These are phyloP conservation scores for Lipomyces orientalis DNA, from an alignment of 805 yeast species.

Conservation along the genomic window DNA sequence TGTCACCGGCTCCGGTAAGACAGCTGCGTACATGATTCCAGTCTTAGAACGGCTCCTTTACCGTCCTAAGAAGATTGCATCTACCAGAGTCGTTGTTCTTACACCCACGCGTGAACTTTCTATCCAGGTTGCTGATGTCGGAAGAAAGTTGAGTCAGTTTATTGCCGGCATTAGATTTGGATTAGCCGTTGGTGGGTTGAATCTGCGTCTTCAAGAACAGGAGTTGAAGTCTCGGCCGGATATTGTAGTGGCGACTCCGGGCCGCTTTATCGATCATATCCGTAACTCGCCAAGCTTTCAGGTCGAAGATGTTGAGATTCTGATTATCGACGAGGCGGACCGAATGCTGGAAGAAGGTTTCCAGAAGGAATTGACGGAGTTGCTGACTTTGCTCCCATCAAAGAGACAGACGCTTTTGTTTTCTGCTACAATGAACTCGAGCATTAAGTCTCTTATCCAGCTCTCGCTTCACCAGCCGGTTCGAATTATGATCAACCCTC, in stretches of 20 bases:
- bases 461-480: conserved; percentile 90
- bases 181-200: conserved; percentile 97
- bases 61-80: conserved; percentile 82
- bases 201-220: conserved; percentile 93
- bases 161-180: conserved; percentile 83
- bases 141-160: conserved; percentile 78
- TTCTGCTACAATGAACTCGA: conserved; percentile 98
- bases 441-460: conserved; percentile 84
- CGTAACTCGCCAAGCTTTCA: conserved; percentile 92
- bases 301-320: conserved; percentile 87
- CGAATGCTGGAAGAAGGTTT: conserved; percentile 99
- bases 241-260: conserved; percentile 97
- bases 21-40: conserved; percentile 98
- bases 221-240: conserved; percentile 92
- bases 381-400: conserved; percentile 81
- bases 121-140: conserved; percentile 94
- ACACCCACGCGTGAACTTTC: conserved; percentile 99
- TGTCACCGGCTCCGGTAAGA: conserved; percentile 98
- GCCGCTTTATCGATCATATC: conserved; percentile 96
- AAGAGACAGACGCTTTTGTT: conserved; percentile 92
- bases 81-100: conserved; percentile 87
- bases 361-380: conserved; percentile 92
- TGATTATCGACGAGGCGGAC: conserved; percentile 97
- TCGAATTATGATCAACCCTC: conserved; percentile 94
- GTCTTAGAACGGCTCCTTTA: conserved; percentile 88